Evolutionary conservation across 164 flowering plant genomes (phyloP).

Genomic region (Umbellularia californica): DNA sequence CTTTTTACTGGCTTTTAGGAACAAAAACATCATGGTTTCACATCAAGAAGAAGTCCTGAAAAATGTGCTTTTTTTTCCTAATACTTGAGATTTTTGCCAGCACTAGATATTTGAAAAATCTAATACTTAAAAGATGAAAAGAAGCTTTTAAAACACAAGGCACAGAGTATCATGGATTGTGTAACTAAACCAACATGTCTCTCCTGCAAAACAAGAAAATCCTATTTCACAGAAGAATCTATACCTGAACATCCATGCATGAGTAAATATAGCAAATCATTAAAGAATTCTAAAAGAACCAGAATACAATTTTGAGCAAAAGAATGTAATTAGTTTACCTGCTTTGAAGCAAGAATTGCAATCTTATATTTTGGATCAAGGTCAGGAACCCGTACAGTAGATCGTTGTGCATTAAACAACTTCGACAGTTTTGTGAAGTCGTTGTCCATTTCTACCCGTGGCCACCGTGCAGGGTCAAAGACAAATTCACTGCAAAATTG

Average conservation of each 20-base stretch:
- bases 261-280: neutral
- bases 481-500: conserved; percentile 71
- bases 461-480: conserved; percentile 79
- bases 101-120: no score
- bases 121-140: no score
- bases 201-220: neutral
- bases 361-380: conserved; percentile 84
- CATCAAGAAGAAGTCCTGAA: neutral
- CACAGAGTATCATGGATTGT: neutral
- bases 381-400: conserved; percentile 73
- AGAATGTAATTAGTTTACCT: conserved; percentile 31
- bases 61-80: neutral
- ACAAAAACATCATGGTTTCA: no score
- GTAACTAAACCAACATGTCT: neutral
- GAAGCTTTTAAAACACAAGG: no score
- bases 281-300: neutral
- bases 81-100: no score
- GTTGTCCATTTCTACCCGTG: conserved; percentile 69
- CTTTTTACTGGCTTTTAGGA: no score
- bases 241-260: neutral
- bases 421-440: conserved; percentile 62
- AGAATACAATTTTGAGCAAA: neutral
- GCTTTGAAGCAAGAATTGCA: conserved; percentile 82
- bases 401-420: conserved; percentile 61
- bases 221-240: neutral